Percentiles rank a stretch among this genome's conserved stretches.
These are phyloP conservation scores for Lanmaoa rubissima DNA, from an alignment of 768 basidiomycete genomes.

Conservation along the genomic window DNA sequence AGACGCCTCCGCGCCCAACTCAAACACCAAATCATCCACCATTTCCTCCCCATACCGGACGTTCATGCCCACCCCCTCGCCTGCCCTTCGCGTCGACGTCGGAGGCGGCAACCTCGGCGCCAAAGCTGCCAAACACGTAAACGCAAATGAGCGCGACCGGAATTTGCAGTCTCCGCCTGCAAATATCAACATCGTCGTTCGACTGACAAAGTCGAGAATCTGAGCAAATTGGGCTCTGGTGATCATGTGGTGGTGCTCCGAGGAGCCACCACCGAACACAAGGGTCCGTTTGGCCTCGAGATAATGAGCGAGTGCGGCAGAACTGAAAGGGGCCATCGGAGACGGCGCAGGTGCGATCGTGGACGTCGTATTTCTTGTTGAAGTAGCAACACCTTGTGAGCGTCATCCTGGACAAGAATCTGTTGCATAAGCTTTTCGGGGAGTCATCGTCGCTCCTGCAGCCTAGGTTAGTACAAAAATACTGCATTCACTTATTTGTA, in stretches of 20 bases:
- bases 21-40: conserved; percentile 11
- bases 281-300: conserved; percentile 11
- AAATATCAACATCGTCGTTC: conserved; percentile 1
- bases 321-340: not conserved
- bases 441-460: too few species aligned
- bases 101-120: conserved; percentile 3
- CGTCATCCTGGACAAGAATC: too few species aligned
- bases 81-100: not conserved
- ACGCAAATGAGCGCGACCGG: conserved; percentile 15
- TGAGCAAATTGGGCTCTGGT: conserved; percentile 1
- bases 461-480: too few species aligned
- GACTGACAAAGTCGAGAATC: conserved; percentile 10
- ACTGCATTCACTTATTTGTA: too few species aligned
- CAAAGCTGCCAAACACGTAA: conserved; percentile 8
- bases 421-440: too few species aligned
- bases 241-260: not conserved
- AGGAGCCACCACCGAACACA: not conserved
- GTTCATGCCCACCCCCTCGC: not conserved
- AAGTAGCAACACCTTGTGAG: too few species aligned
- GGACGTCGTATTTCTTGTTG: too few species aligned
- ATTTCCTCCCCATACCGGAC: not conserved
- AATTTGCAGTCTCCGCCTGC: conserved; percentile 9
- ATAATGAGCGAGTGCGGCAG: not conserved
- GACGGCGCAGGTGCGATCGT: conserved; percentile 8
- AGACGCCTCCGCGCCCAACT: conserved; percentile 8